Percentiles rank a stretch among this genome's conserved stretches.
Evolutionary conservation across 2,329 filamentous ascomycete species (phyloP).

Genomic region (Berkeleyomyces rouxiae): DNA sequence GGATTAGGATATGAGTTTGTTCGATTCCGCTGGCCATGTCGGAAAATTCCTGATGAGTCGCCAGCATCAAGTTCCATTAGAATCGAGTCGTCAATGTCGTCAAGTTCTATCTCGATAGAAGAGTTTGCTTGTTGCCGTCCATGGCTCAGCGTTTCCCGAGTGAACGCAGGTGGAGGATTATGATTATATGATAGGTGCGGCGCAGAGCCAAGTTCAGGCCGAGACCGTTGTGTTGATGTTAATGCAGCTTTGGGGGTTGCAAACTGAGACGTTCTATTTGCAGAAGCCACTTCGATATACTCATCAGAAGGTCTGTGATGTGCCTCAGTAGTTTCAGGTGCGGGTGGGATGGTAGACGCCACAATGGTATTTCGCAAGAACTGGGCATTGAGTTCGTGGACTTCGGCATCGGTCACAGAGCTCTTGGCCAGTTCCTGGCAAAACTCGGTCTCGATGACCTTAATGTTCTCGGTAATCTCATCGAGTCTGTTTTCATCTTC

Average conservation of each 20-base stretch:
- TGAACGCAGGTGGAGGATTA: background rate
- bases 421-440: conserved; percentile 3
- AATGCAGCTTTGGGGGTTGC: background rate
- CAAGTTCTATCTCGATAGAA: background rate
- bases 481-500: conserved; percentile 35
- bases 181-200: background rate
- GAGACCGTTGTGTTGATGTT: background rate
- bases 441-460: conserved; percentile 7
- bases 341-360: conserved; percentile 5
- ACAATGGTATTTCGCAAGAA: background rate
- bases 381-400: conserved; percentile 4
- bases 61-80: conserved; percentile 9
- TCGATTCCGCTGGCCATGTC: background rate
- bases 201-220: background rate
- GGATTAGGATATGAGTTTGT: background rate
- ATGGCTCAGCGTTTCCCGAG: background rate
- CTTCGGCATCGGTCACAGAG: conserved; percentile 1
- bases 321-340: background rate
- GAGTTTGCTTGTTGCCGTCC: background rate
- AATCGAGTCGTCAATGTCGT: conserved; percentile 12
- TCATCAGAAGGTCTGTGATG: background rate
- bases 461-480: conserved; percentile 28
- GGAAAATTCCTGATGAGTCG: background rate
- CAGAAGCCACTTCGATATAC: background rate
- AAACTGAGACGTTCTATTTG: background rate